A percentile compares a stretch with the other conserved stretches of the same genome.
These are phyloP conservation scores for Pseudogymnoascus verrucosus DNA, from an alignment of 2,329 filamentous ascomycete genomes.

Conservation along the genomic window DNA sequence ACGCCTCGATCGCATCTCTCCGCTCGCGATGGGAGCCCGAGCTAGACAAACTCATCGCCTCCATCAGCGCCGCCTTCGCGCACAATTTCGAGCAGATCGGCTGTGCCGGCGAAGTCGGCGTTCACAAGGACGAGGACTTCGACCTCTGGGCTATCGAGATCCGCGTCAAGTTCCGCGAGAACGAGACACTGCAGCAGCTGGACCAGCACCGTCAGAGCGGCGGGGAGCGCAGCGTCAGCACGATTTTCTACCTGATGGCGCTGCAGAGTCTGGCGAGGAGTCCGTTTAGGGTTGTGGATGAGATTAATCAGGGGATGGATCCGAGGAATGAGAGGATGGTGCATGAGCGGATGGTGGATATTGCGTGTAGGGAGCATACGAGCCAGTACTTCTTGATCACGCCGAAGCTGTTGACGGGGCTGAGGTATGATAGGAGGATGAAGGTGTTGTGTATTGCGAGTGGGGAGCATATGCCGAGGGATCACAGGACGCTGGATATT, in stretches of 20 bases:
- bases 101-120: slow-evolving; percentile 81
- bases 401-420: slow-evolving; percentile 78
- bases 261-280: slow-evolving; percentile 88
- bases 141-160: slow-evolving; percentile 91
- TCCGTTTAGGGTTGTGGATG: slow-evolving; percentile 95
- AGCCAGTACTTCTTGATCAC: slow-evolving; percentile 94
- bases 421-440: slow-evolving; percentile 87
- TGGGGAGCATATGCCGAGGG: slow-evolving; percentile 62
- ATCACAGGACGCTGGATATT: slow-evolving; percentile 30
- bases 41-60: slow-evolving; percentile 66
- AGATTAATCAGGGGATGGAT: slow-evolving; percentile 99
- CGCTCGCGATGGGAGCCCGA: slow-evolving; percentile 73
- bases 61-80: slow-evolving; percentile 84
- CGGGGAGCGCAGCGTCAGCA: slow-evolving; percentile 91
- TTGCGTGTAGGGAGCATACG: slow-evolving; percentile 79
- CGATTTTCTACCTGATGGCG: slow-evolving; percentile 98
- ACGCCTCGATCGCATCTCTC: slow-evolving; percentile 54
- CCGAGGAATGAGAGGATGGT: slow-evolving; percentile 97
- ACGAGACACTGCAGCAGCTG: slow-evolving; percentile 75
- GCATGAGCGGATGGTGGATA: slow-evolving; percentile 95
- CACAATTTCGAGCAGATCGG: slow-evolving; percentile 92
- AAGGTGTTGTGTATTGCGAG: slow-evolving; percentile 88
- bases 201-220: slow-evolving; percentile 92
- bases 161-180: slow-evolving; percentile 84
- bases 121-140: slow-evolving; percentile 90